Evolutionary conservation across 352 stramenopile genomes (phyloP).

Genomic region (Globisporangium canariense): DNA sequence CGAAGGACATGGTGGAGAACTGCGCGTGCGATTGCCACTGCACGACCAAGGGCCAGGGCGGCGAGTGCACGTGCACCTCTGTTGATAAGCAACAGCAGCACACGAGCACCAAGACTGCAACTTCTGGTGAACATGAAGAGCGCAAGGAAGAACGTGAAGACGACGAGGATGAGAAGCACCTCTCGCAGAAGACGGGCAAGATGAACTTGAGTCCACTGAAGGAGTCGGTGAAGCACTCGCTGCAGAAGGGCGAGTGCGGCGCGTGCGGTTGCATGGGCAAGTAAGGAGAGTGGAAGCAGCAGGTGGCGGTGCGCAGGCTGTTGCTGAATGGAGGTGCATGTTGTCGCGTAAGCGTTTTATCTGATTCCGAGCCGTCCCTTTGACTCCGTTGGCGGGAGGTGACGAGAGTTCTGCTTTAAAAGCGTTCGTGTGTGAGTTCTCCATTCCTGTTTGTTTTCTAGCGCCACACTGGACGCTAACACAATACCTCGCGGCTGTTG

Average conservation of each 20-base stretch:
- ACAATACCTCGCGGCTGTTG: too few species aligned
- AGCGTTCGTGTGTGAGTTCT: too few species aligned
- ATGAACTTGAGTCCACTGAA: not conserved
- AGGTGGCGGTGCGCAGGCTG: too few species aligned
- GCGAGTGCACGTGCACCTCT: not conserved
- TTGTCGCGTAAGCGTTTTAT: too few species aligned
- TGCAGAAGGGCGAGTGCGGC: conserved; percentile 12
- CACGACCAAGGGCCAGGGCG: not conserved
- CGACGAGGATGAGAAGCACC: not conserved
- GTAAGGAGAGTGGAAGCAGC: not conserved
- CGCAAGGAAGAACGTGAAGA: not conserved
- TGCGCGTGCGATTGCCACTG: conserved; percentile 18
- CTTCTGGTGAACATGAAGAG: not conserved
- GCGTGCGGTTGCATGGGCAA: conserved; percentile 6
- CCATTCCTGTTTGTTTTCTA: too few species aligned
- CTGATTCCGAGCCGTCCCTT: too few species aligned
- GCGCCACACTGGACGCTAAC: too few species aligned
- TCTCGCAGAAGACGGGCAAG: not conserved
- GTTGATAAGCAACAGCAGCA: not conserved
- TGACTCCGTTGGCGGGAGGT: too few species aligned
- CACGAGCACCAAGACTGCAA: not conserved
- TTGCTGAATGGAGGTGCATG: too few species aligned
- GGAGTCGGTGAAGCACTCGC: conserved; percentile 5
- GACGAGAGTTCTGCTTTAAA: too few species aligned
- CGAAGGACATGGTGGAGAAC: not conserved